phyloP scores from a whole-genome alignment of 257 asterid species.

The Haberlea rhodopensis region DNA sequence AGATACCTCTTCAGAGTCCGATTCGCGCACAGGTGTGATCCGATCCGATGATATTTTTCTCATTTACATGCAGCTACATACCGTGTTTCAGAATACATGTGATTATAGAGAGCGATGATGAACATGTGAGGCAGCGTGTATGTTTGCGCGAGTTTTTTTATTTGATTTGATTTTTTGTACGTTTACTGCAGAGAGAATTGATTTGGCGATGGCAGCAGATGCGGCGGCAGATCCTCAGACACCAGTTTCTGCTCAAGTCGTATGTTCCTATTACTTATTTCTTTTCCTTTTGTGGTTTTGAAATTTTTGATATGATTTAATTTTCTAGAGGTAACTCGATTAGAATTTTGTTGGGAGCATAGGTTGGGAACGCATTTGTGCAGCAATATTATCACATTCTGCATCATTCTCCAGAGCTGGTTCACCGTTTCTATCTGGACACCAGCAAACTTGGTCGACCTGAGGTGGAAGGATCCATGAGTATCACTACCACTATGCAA shows the following conservation, averaged over 20 bases:
- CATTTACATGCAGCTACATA: background rate
- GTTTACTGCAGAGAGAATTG: constrained; percentile 30
- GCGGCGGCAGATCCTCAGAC: constrained; percentile 40
- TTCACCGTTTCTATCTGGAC: constrained; percentile 75
- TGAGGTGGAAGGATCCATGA: constrained; percentile 71
- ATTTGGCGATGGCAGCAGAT: constrained; percentile 47
- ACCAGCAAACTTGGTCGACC: constrained; percentile 84
- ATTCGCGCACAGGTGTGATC: constrained; percentile 49
- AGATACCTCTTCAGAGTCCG: constrained; percentile 35
- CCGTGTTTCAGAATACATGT: background rate
- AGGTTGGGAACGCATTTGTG: constrained; percentile 92
- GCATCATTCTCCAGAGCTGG: constrained; percentile 77
- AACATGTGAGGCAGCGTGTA: constrained; percentile 9
- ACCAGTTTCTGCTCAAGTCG: constrained; percentile 52
- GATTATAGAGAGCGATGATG: constrained; percentile 6
- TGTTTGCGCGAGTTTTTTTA: background rate
- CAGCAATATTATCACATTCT: constrained; percentile 85
- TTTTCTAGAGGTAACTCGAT: background rate
- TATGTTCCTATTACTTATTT: constrained; percentile 22
- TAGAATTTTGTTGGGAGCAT: constrained; percentile 9
- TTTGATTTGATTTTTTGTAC: constrained; percentile 27
- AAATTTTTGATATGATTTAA: background rate
- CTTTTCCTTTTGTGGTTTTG: background rate
- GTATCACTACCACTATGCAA: constrained; percentile 75
- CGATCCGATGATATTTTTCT: constrained; percentile 28